phyloP scores from a whole-genome alignment of 176 grass and related monocot species.

The Rhynchospora tenuis region DNA sequence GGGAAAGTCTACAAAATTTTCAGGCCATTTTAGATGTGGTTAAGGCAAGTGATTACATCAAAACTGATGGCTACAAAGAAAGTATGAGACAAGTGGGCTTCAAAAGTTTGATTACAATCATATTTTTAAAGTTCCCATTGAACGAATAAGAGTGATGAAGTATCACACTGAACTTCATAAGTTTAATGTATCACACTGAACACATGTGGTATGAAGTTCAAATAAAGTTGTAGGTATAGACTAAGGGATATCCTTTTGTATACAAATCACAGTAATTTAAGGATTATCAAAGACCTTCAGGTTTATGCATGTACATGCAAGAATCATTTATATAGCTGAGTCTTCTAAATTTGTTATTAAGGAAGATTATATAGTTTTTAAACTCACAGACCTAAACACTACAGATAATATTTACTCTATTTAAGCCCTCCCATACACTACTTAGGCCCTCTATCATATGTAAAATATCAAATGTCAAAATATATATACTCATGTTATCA shows the following conservation, averaged over 20 bases:
- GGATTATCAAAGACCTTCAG: background rate
- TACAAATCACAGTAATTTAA: background rate
- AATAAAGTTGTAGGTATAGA: background rate
- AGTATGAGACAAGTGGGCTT: background rate
- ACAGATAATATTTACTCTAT: background rate
- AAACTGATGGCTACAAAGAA: background rate
- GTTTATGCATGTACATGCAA: background rate
- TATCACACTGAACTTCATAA: too few species aligned
- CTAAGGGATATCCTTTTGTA: background rate
- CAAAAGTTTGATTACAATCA: background rate
- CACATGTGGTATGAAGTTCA: background rate
- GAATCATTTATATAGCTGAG: background rate
- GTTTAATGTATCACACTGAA: too few species aligned
- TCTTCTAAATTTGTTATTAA: background rate
- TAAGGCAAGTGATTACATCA: background rate
- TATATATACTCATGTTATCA: background rate
- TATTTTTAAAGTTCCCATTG: too few species aligned
- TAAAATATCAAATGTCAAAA: background rate
- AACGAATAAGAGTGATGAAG: too few species aligned
- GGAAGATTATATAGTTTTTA: too few species aligned
- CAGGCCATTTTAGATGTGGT: background rate
- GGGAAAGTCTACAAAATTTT: slow-evolving; percentile 18
- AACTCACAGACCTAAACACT: too few species aligned
- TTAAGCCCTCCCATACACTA: background rate
- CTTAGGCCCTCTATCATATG: background rate